phyloP scores from a whole-genome alignment of 1,284 basidiomycete genomes.

The Cutaneotrichosporon sp. region DNA sequence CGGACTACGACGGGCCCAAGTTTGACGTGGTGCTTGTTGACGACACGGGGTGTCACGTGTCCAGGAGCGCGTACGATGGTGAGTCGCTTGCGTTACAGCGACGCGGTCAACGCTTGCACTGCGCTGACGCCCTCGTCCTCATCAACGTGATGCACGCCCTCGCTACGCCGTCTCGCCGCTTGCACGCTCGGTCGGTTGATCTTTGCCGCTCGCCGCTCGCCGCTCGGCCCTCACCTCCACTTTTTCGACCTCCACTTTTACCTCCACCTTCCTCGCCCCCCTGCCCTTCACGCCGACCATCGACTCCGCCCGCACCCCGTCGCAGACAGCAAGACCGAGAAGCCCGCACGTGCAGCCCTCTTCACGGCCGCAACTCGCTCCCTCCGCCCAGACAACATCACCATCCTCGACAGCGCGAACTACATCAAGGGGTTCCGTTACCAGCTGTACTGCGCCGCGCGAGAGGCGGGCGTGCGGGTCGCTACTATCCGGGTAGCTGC shows the following conservation, averaged over 20 bases:
- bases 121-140: background rate
- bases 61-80: constrained; percentile 74
- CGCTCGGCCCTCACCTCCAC: background rate
- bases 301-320: too few species aligned
- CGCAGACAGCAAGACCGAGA: constrained; percentile 78
- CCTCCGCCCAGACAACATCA: constrained; percentile 70
- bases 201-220: background rate
- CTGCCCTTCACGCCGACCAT: too few species aligned
- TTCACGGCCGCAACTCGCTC: constrained; percentile 81
- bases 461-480: constrained; percentile 80
- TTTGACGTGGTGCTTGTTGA: constrained; percentile 69
- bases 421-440: constrained; percentile 98
- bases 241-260: background rate
- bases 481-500: constrained; percentile 85
- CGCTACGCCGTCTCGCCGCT: background rate
- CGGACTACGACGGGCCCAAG: constrained; percentile 55
- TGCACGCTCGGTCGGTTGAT: background rate
- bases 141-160: background rate
- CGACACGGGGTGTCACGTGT: constrained; percentile 71
- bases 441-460: constrained; percentile 93
- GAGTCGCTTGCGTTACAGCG: constrained; percentile 33
- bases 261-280: background rate
- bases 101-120: too few species aligned
- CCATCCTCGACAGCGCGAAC: constrained; percentile 88
- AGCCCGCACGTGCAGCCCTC: constrained; percentile 82